A percentile compares a stretch with the other conserved stretches of the same genome.
These are phyloP conservation scores for Yamadazyma triangularis DNA, from an alignment of 1,139 yeast species.

Conservation along the genomic window DNA sequence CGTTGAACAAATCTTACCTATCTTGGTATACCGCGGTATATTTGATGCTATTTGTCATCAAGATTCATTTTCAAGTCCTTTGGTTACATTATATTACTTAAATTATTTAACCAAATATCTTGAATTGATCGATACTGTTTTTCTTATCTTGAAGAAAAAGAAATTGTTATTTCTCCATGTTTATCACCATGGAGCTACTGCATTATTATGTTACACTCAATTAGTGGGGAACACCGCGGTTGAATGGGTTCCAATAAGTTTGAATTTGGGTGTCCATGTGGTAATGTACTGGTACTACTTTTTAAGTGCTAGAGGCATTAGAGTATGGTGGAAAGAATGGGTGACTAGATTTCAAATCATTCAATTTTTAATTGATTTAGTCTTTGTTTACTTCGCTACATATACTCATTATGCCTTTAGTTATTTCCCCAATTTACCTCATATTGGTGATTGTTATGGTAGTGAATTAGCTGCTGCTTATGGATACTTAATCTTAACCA, in stretches of 20 bases:
- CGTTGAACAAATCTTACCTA: slow-evolving; percentile 84
- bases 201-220: slow-evolving; percentile 91
- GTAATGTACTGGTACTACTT: slow-evolving; percentile 98
- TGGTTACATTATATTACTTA: slow-evolving; percentile 78
- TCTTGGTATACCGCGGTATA: slow-evolving; percentile 69
- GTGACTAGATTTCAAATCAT: slow-evolving; percentile 94
- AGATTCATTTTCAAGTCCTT: slow-evolving; percentile 79
- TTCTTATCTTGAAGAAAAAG: slow-evolving; percentile 87
- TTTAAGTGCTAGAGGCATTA: slow-evolving; percentile 86
- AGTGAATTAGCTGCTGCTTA: slow-evolving; percentile 88
- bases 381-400: slow-evolving; percentile 88
- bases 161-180: slow-evolving; percentile 88
- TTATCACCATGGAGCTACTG: slow-evolving; percentile 98
- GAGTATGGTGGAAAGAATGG: slow-evolving; percentile 99
- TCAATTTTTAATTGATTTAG: slow-evolving; percentile 87
- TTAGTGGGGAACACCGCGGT: slow-evolving; percentile 85
- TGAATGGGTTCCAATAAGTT: slow-evolving; percentile 90
- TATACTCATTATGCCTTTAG: slow-evolving; percentile 69
- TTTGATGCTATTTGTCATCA: slow-evolving; percentile 81
- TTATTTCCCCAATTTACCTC: slow-evolving; percentile 64
- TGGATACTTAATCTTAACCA: slow-evolving; percentile 85
- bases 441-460: slow-evolving; percentile 86
- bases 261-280: slow-evolving; percentile 91
- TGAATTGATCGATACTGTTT: slow-evolving; percentile 89
- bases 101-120: slow-evolving; percentile 74